These are phyloP conservation scores for Leucocoprinus birnbaumii DNA, from an alignment of 768 basidiomycete genomes.

Conservation along the genomic window DNA sequence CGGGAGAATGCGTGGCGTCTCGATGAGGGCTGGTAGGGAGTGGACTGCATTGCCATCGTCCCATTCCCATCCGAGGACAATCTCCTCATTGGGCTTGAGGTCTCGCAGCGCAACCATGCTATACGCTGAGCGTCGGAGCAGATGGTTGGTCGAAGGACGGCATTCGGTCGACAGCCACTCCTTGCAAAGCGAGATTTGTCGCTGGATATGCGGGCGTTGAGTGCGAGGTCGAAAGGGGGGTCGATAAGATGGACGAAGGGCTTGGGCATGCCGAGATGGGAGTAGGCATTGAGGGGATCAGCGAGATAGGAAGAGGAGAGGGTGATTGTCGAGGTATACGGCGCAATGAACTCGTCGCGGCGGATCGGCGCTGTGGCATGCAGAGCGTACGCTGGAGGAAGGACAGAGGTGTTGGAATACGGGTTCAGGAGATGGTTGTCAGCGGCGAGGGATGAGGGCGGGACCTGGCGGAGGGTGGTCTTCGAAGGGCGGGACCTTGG, in stretches of 20 bases:
- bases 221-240: slow-evolving; percentile 70
- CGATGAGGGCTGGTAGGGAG: slow-evolving; percentile 63
- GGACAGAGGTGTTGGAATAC: slow-evolving; percentile 37
- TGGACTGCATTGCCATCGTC: slow-evolving; percentile 90
- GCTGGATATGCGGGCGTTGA: slow-evolving; percentile 78
- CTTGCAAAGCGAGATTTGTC: slow-evolving; percentile 60
- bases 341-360: slow-evolving; percentile 54
- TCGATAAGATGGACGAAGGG: slow-evolving; percentile 80
- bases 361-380: slow-evolving; percentile 62
- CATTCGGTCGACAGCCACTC: slow-evolving; percentile 65
- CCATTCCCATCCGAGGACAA: slow-evolving; percentile 95
- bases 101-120: slow-evolving; percentile 79
- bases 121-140: slow-evolving; percentile 24
- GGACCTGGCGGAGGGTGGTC: slow-evolving; percentile 12
- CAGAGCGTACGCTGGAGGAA: slow-evolving; percentile 59
- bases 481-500: slow-evolving; percentile 17
- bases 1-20: slow-evolving; percentile 55
- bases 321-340: slow-evolving; percentile 60
- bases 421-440: slow-evolving; percentile 31
- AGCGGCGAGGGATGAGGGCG: too few species aligned
- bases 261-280: slow-evolving; percentile 78
- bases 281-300: slow-evolving; percentile 87
- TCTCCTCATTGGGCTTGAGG: slow-evolving; percentile 77
- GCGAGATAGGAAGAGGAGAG: slow-evolving; percentile 67
- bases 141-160: slow-evolving; percentile 55